Percentiles rank a stretch among this genome's conserved stretches.
Evolutionary conservation across 2,329 filamentous ascomycete species (phyloP).

Genomic region (Fusarium sp.): DNA sequence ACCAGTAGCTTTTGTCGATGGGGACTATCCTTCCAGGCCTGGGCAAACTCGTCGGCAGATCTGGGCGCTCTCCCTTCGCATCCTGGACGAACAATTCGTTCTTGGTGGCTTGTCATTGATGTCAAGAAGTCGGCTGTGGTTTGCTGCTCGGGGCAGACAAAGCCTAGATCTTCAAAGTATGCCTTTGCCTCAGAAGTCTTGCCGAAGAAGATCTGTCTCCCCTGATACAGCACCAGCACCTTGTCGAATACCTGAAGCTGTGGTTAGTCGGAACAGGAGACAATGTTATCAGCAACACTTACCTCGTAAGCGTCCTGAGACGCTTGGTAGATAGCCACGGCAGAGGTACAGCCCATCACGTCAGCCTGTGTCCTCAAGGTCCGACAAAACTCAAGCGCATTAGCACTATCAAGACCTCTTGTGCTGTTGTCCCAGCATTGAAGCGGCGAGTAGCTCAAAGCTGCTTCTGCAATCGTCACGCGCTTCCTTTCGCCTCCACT

Average conservation of each 20-base stretch:
- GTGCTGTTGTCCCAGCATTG: constrained; percentile 80
- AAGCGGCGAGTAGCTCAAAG: constrained; percentile 55
- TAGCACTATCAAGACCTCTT: constrained; percentile 70
- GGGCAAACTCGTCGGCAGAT: constrained; percentile 53
- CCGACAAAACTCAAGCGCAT: constrained; percentile 73
- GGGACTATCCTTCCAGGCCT: constrained; percentile 48
- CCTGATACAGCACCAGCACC: constrained; percentile 74
- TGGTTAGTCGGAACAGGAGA: not conserved
- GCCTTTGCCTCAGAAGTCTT: constrained; percentile 40
- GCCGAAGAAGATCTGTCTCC: constrained; percentile 68
- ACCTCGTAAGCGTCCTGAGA: constrained; percentile 51
- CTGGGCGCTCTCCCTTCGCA: constrained; percentile 49
- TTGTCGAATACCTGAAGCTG: constrained; percentile 68
- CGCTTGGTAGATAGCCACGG: constrained; percentile 74
- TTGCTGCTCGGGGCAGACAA: constrained; percentile 63
- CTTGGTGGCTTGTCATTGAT: constrained; percentile 57
- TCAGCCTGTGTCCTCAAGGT: constrained; percentile 70
- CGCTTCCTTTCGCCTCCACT: constrained; percentile 63
- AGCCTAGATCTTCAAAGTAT: constrained; percentile 59
- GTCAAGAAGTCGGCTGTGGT: constrained; percentile 80
- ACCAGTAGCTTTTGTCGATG: constrained; percentile 42
- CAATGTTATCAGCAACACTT: constrained; percentile 13
- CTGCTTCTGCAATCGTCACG: constrained; percentile 53
- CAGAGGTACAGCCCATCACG: constrained; percentile 66
- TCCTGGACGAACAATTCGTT: constrained; percentile 50